Evolutionary conservation across 106 monocot species (phyloP), one percentile per base, ranked within the genome.

Genomic region (Amphibolis antarctica): DNA sequence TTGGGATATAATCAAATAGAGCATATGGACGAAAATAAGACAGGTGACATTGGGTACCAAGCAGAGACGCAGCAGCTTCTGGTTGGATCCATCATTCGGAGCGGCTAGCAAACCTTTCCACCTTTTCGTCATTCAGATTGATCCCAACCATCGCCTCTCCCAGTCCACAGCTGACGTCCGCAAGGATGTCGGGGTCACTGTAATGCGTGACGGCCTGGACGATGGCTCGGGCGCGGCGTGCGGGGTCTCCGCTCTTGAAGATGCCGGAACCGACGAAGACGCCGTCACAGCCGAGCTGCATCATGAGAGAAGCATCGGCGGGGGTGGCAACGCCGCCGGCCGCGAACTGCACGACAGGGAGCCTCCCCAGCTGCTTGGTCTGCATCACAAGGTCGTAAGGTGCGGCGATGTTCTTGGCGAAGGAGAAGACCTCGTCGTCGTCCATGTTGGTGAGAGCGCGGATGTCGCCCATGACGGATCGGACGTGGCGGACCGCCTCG

Each of bases 141-240:
- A 71, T 71, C 9, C 71, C 71, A 15, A 71, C 71, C 71, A 71
- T 71, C 21, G 71, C 71, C 53, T 71, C 71, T 42, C 71, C 71
- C 14, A 71, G 71, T 5, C 71, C 71, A 23, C 42, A 28, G 63
- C 71, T 71, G 51, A 71, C 71, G 53, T 71, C 71, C 3, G 71
- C 62, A 10, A 71, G 71, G 45, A 71, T 48, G 23, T 63, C 71
- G 4, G 71, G 71, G 25, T 71, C 71, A 15, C 49, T 53, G 43
- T 53, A 71, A 62, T 71, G 71, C 21, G 71, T 71, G 53, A 71
- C 71, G 1, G 71, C 71, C 62, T 71, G 71, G 63, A 71, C 71
- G 15, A 71, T 71, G 28, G 71, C 71, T 28, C 71, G 62, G 46
- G 71, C 71, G 42, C 71, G 71, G 46, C 62, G 62, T 22, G 71